phyloP scores from a whole-genome alignment of 2,329 filamentous ascomycete genomes.

The Aspergillus sojae region DNA sequence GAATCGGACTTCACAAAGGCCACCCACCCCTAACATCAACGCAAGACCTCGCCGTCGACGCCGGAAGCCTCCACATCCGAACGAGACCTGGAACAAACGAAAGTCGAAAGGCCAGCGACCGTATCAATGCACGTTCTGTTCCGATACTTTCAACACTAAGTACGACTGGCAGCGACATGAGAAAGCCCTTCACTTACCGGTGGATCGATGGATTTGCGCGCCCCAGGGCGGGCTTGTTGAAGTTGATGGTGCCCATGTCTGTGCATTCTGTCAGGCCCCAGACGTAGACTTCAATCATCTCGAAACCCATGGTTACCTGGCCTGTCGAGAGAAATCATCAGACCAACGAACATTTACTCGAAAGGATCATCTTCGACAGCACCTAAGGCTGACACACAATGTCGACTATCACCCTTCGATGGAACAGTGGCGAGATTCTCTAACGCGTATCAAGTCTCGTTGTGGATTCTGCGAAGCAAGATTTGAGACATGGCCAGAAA shows the following conservation, averaged over 20 bases:
- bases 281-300: constrained; percentile 48
- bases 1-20: constrained; percentile 5
- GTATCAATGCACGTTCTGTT: constrained; percentile 50
- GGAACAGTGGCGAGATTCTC: constrained; percentile 58
- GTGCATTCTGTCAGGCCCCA: not conserved
- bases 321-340: constrained; percentile 58
- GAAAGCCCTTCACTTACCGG: constrained; percentile 50
- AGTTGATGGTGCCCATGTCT: constrained; percentile 27
- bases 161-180: constrained; percentile 53
- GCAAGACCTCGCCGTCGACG: constrained; percentile 20
- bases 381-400: constrained; percentile 58
- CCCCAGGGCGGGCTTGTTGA: constrained; percentile 41
- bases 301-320: constrained; percentile 57
- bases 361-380: constrained; percentile 61
- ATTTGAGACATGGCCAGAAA: constrained; percentile 10
- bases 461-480: constrained; percentile 28
- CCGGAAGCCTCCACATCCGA: constrained; percentile 27
- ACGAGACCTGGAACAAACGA: not conserved
- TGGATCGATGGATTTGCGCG: constrained; percentile 59
- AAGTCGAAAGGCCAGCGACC: not conserved
- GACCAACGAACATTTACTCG: constrained; percentile 61
- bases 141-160: constrained; percentile 48
- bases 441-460: constrained; percentile 49
- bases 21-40: constrained; percentile 14
- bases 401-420: constrained; percentile 54